Base-by-base conservation (phyloP, 306 rosid genomes). In the Prunus davidiana region DNA sequence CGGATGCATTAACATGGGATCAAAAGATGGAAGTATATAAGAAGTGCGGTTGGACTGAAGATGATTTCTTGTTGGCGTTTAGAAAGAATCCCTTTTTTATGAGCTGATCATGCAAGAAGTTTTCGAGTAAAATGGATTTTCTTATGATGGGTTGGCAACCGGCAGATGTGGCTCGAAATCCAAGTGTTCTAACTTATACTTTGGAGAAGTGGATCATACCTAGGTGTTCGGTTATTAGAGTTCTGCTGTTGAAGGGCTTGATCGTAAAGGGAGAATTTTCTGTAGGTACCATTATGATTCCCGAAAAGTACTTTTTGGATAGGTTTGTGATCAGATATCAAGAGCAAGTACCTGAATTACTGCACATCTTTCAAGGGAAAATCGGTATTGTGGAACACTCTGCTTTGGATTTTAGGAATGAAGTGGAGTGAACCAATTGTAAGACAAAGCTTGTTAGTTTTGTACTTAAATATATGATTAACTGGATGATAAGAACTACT, bases 201-300 rank as follows among this genome's bases (percentile, higher is more conserved):
- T 71, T 88, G 74, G 83, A 85, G 82, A 83, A 67, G 71, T 75
- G 76, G 28, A 15, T 83, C 16, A 77, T 73, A 1, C 86, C 91
- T 11, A 85, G 91, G 74, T 83, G 78, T 61, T 79, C 87, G 8
- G 87, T 88, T 49, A 4, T 88, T 56, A 63, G 80, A 41, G 12
- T 77, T 70, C 77, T 87, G 45, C 52, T 54, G 50, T 32, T 62
- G 6, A 78, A 46, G 70, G 79, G 76, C 68, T 71, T 69, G 20
- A 76, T 80, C 3, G 27, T 3, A 7, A 32, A 54, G 51, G 49
- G 16, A 34, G 14, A 54, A 19, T 19, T 15, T 30, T 18, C 25
- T 6, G 5, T 34, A 12, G 2, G 5, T 20, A 12, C 34, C 38
- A 13, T 72, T 55, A 4, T 56, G 12, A 0, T 13, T 8, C 14